Percentiles rank a stretch among this genome's conserved stretches.
These are phyloP conservation scores for Botrytis paeoniae DNA, from an alignment of 2,329 filamentous ascomycete genomes.

Conservation along the genomic window DNA sequence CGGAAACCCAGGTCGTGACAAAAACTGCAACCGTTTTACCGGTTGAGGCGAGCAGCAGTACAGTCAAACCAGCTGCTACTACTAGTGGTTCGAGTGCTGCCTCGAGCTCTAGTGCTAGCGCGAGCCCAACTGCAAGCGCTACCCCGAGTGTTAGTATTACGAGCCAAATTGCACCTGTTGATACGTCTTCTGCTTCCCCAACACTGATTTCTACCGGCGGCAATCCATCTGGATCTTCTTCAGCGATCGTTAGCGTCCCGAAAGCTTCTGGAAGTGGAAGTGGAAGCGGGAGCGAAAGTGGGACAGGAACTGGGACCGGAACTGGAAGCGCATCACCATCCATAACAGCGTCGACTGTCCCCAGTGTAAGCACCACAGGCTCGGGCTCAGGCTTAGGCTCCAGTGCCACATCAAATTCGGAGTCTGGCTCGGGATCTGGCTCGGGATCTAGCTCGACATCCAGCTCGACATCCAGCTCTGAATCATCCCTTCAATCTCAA, in stretches of 20 bases:
- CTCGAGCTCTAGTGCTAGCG: background rate
- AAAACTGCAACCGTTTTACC: background rate
- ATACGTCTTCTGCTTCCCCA: background rate
- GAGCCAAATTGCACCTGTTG: conserved; percentile 4
- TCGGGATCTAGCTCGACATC: background rate
- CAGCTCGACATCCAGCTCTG: background rate
- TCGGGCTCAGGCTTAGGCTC: background rate
- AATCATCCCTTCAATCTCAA: background rate
- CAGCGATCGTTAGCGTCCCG: background rate
- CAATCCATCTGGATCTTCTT: background rate
- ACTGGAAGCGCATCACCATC: background rate
- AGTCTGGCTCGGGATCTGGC: too few species aligned
- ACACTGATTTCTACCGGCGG: background rate
- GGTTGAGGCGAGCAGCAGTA: background rate
- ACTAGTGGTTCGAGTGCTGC: background rate
- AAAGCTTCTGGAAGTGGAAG: background rate
- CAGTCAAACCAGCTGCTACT: background rate
- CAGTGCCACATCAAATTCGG: too few species aligned
- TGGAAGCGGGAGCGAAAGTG: background rate
- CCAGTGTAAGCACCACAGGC: background rate
- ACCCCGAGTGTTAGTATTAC: conserved; percentile 8
- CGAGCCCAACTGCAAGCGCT: background rate
- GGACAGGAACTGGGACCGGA: background rate
- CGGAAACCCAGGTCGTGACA: conserved; percentile 11
- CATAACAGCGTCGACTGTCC: background rate